Percentiles rank a stretch among this genome's conserved stretches.
These are phyloP conservation scores for Penicillium verrucosum DNA, from an alignment of 2,329 filamentous ascomycete genomes.

Conservation along the genomic window DNA sequence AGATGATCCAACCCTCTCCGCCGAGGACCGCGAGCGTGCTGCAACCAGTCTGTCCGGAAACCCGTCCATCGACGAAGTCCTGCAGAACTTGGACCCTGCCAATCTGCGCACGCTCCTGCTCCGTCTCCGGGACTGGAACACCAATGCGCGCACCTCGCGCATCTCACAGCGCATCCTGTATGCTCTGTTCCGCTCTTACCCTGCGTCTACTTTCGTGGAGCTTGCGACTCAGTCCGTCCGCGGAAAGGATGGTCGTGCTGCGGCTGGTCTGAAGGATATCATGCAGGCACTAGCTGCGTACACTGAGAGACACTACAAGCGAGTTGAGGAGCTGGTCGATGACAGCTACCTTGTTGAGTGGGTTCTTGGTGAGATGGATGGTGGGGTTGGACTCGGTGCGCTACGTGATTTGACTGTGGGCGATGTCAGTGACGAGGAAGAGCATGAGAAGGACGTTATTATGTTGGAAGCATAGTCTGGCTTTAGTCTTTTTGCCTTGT, in stretches of 20 bases:
- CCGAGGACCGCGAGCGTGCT: slow-evolving; percentile 25
- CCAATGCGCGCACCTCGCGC: slow-evolving; percentile 80
- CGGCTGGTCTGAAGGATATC: slow-evolving; percentile 72
- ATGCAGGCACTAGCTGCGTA: slow-evolving; percentile 84
- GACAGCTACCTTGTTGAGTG: slow-evolving; percentile 95
- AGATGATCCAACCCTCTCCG: slow-evolving; percentile 50
- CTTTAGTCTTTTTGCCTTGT: slow-evolving; percentile 11
- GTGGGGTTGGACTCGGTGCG: slow-evolving; percentile 48
- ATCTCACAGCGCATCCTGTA: slow-evolving; percentile 83
- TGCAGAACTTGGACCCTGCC: slow-evolving; percentile 74
- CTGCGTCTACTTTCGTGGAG: slow-evolving; percentile 70
- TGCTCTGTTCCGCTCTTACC: slow-evolving; percentile 75
- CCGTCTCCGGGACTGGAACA: slow-evolving; percentile 92
- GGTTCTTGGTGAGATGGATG: slow-evolving; percentile 90
- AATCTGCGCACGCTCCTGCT: slow-evolving; percentile 81
- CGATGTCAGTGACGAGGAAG: slow-evolving; percentile 20
- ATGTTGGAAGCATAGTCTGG: slow-evolving; percentile 37
- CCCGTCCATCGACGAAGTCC: slow-evolving; percentile 71
- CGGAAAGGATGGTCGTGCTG: slow-evolving; percentile 36
- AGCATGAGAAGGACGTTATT: slow-evolving; percentile 39
- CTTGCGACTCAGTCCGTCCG: slow-evolving; percentile 50
- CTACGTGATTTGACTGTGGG: slow-evolving; percentile 24
- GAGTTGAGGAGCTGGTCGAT: slow-evolving; percentile 84
- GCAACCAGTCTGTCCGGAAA: slow-evolving; percentile 45
- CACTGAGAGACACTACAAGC: slow-evolving; percentile 87